These are phyloP conservation scores for Effrenium voratum DNA, from an alignment of 73 alveolate genomes.

Conservation along the genomic window DNA sequence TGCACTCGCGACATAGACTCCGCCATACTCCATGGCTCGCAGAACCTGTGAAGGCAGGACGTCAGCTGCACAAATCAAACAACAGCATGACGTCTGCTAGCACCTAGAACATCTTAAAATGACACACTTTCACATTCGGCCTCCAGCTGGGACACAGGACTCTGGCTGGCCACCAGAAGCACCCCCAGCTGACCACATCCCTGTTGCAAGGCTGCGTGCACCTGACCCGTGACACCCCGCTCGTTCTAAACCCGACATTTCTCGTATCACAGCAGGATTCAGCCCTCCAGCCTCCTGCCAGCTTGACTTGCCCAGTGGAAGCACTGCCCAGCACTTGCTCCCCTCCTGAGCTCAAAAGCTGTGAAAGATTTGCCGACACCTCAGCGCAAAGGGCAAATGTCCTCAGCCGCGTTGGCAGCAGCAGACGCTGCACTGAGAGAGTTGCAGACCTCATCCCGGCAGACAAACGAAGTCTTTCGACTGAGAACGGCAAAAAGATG, in stretches of 20 bases:
- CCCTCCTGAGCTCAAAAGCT: neutral
- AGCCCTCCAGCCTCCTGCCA: neutral
- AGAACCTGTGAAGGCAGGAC: too few relatives aligned
- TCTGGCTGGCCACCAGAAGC: conserved; percentile 78
- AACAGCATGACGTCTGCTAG: too few relatives aligned
- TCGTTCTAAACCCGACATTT: neutral
- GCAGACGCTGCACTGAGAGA: conserved; percentile 53
- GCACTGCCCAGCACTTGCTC: conserved; percentile 68
- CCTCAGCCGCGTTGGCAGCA: conserved; percentile 79
- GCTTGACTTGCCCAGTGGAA: conserved; percentile 72
- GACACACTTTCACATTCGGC: too few relatives aligned
- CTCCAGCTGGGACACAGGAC: conserved; percentile 86
- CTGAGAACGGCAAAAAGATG: too few relatives aligned
- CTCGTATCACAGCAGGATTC: neutral
- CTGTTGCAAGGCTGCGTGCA: conserved; percentile 77
- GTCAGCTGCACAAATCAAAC: too few relatives aligned
- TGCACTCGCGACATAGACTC: conserved; percentile 77
- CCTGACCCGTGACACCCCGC: neutral
- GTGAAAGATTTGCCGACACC: too few relatives aligned
- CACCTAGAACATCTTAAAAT: too few relatives aligned
- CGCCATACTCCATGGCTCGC: conserved; percentile 94
- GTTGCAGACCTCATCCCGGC: conserved; percentile 10
- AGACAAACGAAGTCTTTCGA: too few relatives aligned
- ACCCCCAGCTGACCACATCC: conserved; percentile 82
- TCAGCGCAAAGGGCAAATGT: neutral